Conservation (phyloP, 345 rosid species). For the Populus pruinosa region DNA sequence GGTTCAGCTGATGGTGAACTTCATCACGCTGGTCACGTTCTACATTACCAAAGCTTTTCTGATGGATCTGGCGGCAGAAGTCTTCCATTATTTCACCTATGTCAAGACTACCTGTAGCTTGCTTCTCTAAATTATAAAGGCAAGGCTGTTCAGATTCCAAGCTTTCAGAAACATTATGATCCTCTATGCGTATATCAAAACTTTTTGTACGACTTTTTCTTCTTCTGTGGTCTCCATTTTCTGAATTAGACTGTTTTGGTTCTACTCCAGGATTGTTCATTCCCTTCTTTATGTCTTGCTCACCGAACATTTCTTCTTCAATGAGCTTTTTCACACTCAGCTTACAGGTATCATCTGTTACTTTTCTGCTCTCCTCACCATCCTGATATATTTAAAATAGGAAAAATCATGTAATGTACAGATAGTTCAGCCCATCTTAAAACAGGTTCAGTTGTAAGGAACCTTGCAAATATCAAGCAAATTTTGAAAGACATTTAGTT, state of each 20-base stretch:
- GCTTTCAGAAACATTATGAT: constrained; percentile 34
- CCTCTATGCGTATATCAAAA: constrained; percentile 38
- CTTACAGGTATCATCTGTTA: constrained; percentile 13
- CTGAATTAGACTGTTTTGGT: constrained; percentile 38
- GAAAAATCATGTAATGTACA: constrained; percentile 6
- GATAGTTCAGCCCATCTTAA: not conserved
- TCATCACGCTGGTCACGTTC: constrained; percentile 36
- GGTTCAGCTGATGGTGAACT: constrained; percentile 26
- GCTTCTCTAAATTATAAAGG: constrained; percentile 30
- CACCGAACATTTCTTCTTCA: constrained; percentile 76
- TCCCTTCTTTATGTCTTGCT: constrained; percentile 41
- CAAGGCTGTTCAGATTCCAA: constrained; percentile 27
- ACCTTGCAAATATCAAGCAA: not conserved
- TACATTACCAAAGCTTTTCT: constrained; percentile 39
- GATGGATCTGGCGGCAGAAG: constrained; percentile 57
- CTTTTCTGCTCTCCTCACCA: constrained; percentile 39
- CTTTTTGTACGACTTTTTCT: constrained; percentile 53
- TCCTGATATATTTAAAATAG: constrained; percentile 40
- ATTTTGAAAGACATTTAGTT: not conserved
- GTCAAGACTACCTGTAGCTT: constrained; percentile 39
- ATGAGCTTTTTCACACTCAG: constrained; percentile 91
- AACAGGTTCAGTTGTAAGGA: not conserved
- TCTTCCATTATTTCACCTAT: constrained; percentile 65
- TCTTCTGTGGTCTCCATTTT: constrained; percentile 44
- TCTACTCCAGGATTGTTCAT: constrained; percentile 38